Conservation (phyloP, 75 land plant genomes). For the Picea glauca region DNA sequence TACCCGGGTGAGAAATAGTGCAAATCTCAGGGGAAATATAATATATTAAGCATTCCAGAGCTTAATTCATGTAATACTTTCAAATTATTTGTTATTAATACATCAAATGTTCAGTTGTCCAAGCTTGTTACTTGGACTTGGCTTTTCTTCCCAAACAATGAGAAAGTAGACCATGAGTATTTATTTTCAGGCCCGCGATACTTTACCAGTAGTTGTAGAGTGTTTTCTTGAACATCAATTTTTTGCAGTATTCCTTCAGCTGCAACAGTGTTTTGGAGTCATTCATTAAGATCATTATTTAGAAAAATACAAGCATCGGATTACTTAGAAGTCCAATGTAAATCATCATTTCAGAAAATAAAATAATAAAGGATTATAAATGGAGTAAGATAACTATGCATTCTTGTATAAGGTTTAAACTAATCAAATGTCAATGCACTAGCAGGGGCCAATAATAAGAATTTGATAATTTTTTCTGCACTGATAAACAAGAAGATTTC, state of each 20-base stretch:
- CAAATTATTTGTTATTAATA: neutral
- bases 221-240: too few species aligned
- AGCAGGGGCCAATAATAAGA: neutral
- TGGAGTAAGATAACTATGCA: too few species aligned
- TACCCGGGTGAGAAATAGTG: too few species aligned
- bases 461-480: neutral
- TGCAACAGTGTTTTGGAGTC: neutral
- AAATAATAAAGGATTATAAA: too few species aligned
- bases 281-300: neutral
- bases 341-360: too few species aligned
- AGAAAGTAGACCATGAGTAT: neutral
- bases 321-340: too few species aligned
- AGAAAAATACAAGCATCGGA: too few species aligned
- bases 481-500: neutral
- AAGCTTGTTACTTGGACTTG: neutral
- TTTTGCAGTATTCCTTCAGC: too few species aligned
- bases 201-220: slow-evolving; percentile 6
- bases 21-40: too few species aligned
- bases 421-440: neutral
- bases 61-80: neutral
- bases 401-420: neutral
- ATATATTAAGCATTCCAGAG: too few species aligned
- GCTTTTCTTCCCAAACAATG: neutral
- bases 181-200: neutral
- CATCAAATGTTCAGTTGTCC: neutral